These are phyloP conservation scores for Blastobotrys ciferrii DNA, from an alignment of 1,139 yeast species.

Conservation along the genomic window DNA sequence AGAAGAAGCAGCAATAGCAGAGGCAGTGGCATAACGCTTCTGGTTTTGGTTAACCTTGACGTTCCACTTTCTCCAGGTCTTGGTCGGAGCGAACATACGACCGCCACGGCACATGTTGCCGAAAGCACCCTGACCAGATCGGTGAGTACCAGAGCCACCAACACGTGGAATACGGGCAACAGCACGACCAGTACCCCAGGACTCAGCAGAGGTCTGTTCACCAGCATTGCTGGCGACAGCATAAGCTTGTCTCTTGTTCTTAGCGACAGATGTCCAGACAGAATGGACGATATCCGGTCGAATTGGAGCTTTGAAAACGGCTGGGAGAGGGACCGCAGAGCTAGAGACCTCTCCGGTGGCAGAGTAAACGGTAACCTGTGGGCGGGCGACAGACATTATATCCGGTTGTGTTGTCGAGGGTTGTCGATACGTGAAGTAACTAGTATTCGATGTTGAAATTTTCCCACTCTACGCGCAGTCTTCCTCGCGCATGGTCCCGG, in stretches of 20 bases:
- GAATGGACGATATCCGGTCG: constrained; percentile 99
- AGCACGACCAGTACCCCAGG: constrained; percentile 99
- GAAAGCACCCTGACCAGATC: constrained; percentile 99
- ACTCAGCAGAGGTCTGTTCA: constrained; percentile 99
- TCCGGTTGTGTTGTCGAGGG: constrained; percentile 1
- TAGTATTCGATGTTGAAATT: constrained; percentile 1
- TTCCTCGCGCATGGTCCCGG: neutral
- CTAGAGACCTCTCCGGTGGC: constrained; percentile 84
- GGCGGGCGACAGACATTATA: constrained; percentile 73
- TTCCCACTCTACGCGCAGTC: neutral
- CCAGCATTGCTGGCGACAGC: constrained; percentile 99
- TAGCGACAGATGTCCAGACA: constrained; percentile 97
- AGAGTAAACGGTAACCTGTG: constrained; percentile 95
- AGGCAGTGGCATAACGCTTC: constrained; percentile 99
- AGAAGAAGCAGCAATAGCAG: constrained; percentile 99
- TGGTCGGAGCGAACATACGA: constrained; percentile 99
- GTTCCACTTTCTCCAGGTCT: constrained; percentile 99
- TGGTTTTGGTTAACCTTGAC: constrained; percentile 99
- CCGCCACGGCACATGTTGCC: constrained; percentile 99
- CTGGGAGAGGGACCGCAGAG: constrained; percentile 89
- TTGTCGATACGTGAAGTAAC: constrained; percentile 7
- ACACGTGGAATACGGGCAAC: constrained; percentile 99
- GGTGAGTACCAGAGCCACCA: constrained; percentile 99
- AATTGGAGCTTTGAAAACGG: constrained; percentile 99
- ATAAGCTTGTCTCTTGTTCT: constrained; percentile 99